A percentile compares a stretch with the other conserved stretches of the same genome.
These are phyloP conservation scores for Penicillium decumbens DNA, from an alignment of 2,329 filamentous ascomycete genomes.

Conservation along the genomic window DNA sequence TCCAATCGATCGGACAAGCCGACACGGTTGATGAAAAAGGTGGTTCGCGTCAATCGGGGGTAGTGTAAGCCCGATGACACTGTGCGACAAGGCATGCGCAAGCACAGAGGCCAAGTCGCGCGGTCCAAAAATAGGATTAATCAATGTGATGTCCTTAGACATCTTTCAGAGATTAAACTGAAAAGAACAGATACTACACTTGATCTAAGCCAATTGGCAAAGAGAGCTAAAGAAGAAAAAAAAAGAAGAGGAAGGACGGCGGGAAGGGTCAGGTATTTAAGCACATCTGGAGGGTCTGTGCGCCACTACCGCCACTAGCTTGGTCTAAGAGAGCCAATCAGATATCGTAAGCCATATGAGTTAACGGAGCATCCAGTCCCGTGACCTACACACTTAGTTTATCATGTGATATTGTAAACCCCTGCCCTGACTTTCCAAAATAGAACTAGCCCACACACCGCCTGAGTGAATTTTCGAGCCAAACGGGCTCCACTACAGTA, in stretches of 20 bases:
- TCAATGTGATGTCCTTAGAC: slow-evolving; percentile 67
- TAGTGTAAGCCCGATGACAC: slow-evolving; percentile 76
- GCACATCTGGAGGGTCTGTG: slow-evolving; percentile 15
- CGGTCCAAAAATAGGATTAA: slow-evolving; percentile 74
- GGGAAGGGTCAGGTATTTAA: slow-evolving; percentile 31
- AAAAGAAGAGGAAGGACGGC: slow-evolving; percentile 37
- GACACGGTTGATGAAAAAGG: slow-evolving; percentile 54
- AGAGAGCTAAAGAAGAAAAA: slow-evolving; percentile 48
- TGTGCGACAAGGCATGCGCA: slow-evolving; percentile 61
- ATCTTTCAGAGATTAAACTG: slow-evolving; percentile 93
- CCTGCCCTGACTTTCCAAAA: slow-evolving; percentile 18
- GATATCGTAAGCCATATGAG: neutral
- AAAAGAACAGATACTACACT: slow-evolving; percentile 98
- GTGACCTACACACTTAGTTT: slow-evolving; percentile 1
- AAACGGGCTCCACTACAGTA: slow-evolving; percentile 26
- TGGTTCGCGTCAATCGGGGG: slow-evolving; percentile 63
- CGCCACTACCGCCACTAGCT: slow-evolving; percentile 18
- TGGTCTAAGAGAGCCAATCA: slow-evolving; percentile 11
- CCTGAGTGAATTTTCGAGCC: slow-evolving; percentile 16
- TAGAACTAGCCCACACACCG: slow-evolving; percentile 27
- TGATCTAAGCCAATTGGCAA: slow-evolving; percentile 72
- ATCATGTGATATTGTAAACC: neutral
- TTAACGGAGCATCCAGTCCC: neutral
- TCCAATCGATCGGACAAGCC: slow-evolving; percentile 53
- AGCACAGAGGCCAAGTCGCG: slow-evolving; percentile 62